Evolutionary conservation across 2,329 filamentous ascomycete genomes (phyloP).

Genomic region (Didymella pomorum): DNA sequence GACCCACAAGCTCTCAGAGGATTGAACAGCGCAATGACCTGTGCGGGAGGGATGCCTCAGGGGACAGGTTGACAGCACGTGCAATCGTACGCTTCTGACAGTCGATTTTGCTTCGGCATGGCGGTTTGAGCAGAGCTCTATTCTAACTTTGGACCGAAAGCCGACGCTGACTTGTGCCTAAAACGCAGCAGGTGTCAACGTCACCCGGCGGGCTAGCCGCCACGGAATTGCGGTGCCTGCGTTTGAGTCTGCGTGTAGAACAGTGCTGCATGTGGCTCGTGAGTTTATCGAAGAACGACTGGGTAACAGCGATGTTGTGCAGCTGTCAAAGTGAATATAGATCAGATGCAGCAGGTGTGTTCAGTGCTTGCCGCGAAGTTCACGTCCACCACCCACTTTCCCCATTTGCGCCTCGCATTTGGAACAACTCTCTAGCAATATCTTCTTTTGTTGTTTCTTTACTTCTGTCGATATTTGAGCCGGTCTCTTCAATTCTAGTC

Average conservation of each 20-base stretch:
- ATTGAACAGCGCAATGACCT: constrained; percentile 26
- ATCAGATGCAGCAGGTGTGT: constrained; percentile 35
- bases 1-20: constrained; percentile 14
- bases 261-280: constrained; percentile 39
- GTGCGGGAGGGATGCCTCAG: constrained; percentile 28
- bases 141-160: constrained; percentile 37
- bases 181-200: constrained; percentile 45
- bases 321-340: constrained; percentile 47
- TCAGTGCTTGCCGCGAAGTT: constrained; percentile 33
- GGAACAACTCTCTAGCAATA: constrained; percentile 15
- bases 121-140: constrained; percentile 35
- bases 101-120: constrained; percentile 25
- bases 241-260: constrained; percentile 49
- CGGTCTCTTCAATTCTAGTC: constrained; percentile 41
- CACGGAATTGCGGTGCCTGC: constrained; percentile 37
- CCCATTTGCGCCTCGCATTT: constrained; percentile 26
- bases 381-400: constrained; percentile 29
- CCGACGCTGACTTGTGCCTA: constrained; percentile 40
- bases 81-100: constrained; percentile 2
- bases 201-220: constrained; percentile 41
- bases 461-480: constrained; percentile 37
- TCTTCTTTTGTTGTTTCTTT: constrained; percentile 24
- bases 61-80: constrained; percentile 29
- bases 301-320: constrained; percentile 33
- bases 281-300: constrained; percentile 30